These are phyloP conservation scores for carrot (Daucus carota) DNA, from an alignment of 129 eudicot species.

Conservation along the genomic window DNA sequence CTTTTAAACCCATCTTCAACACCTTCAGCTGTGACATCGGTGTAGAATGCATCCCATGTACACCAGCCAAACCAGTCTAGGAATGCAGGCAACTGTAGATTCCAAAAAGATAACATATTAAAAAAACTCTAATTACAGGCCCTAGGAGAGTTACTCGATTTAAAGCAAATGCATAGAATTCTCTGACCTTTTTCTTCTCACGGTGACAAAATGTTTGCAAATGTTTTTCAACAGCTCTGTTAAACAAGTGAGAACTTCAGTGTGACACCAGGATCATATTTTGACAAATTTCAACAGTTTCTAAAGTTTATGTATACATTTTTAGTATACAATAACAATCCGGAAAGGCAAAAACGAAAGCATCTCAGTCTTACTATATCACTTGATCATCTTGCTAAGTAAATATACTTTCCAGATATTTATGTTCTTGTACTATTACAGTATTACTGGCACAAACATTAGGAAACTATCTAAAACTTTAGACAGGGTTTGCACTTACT, in stretches of 20 bases:
- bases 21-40: constrained; percentile 94
- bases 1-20: constrained; percentile 85
- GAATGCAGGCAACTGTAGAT: constrained; percentile 58
- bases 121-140: not conserved
- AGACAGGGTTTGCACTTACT: constrained; percentile 41
- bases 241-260: constrained; percentile 10
- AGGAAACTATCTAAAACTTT: not conserved
- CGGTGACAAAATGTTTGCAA: constrained; percentile 88
- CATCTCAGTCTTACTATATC: not conserved
- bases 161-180: not conserved
- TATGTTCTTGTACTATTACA: not conserved
- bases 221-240: constrained; percentile 83
- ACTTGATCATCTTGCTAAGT: not conserved
- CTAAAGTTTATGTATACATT: not conserved
- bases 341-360: not conserved
- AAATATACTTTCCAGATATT: not conserved
- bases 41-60: constrained; percentile 99
- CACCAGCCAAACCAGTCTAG: constrained; percentile 98
- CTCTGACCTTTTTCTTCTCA: constrained; percentile 72
- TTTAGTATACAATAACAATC: not conserved
- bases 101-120: constrained; percentile 9
- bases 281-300: not conserved
- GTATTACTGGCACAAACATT: not conserved
- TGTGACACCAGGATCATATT: not conserved
- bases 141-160: not conserved